Base-by-base conservation (phyloP, 148 eudicot genomes). In the Nepenthes mirabilis region DNA sequence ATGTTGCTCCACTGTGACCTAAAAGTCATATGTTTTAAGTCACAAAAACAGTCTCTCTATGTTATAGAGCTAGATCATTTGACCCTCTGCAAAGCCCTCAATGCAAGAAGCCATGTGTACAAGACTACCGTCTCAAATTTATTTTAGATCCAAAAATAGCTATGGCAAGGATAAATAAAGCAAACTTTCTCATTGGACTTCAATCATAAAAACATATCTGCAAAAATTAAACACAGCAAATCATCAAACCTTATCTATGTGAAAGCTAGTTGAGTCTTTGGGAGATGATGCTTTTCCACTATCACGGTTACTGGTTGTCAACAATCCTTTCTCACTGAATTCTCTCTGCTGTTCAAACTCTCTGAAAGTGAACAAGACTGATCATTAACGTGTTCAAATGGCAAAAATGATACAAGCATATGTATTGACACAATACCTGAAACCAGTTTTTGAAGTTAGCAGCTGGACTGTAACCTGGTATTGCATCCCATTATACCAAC, bases 331-430 rank as follows among this genome's bases (percentile, higher is more conserved):
- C 62, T 89, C 96, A 78, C 83, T 75, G 57, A 76, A 74, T 75
- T 87, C 96, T 64, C 91, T 82, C 77, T 86, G 99, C 82, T 89
- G 95, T 83, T 94, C 97, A 71, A 89, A 89, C 65, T 89, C 97
- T 72, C 99, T 94, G 83, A 60, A 79, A 59, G 60, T 55, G 59
- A 57, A 74, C 34, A 59, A 58, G 60, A 55, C 58, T 36, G 10
- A 9, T 59, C 34, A 10, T 47, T 23, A 55, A 73, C 58, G 12
- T 1, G 51, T 62, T 32, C 48, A 40, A 47, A 58, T 63, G 8
- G 13, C 13, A 52, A 55, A 65, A 49, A 52, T 33, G 45, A 43
- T 40, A 65, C 58, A 60, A 36, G 43, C 34, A 11, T 47, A 55
- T 45, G 52, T 9, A 48, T 33, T 3, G 12, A 34, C 37, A 55